Base-by-base conservation (phyloP, 805 yeast species). In the Wickerhamomyces queroliae region DNA sequence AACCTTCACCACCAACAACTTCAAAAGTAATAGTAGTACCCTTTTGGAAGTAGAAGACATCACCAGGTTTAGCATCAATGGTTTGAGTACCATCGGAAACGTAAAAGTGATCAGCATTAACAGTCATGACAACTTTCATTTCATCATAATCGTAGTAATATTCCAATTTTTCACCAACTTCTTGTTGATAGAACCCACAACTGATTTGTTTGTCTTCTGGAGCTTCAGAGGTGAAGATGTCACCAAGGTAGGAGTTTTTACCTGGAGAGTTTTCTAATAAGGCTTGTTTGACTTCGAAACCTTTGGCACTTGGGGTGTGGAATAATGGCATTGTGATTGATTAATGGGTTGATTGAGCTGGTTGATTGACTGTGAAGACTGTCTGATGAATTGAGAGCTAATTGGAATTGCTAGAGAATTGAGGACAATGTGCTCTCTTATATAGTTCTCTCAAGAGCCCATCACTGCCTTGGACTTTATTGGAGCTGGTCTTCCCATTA, bases 121-220 rank as follows among this genome's bases (percentile, higher is more conserved):
- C 81, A 60, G 79, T 83, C 46, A 81, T 67, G 59, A 78, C 70
- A 52, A 81, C 67, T 64, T 81, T 81, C 80, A 76, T 77, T 65
- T 80, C 88, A 56, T 81, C 85, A 62, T 80, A 75, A 53, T 63
- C 65, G 64, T 81, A 81, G 41, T 66, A 60, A 71, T 81, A 81
- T n/a, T 74, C 84, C 56, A 81, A 70, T 36, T 82, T 75, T 58
- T 75, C 79, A 43, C 88, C 88, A 40, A 66, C 64, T 59, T 78
- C 82, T 63, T 81, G 87, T 53, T 67, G 72, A 72, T 76, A 81
- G 66, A 81, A 80, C 38, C 89, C 89, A 56, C 80, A 69, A 15
- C 80, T 62, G 47, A 81, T 75, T 58, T 76, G 76, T 56, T 78
- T 61, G 36, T 75, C 86, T 37, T 66, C 59, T 50, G 76, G 78